These are phyloP conservation scores for Xylaria sp. DNA, from an alignment of 2,329 filamentous ascomycete species.

Conservation along the genomic window DNA sequence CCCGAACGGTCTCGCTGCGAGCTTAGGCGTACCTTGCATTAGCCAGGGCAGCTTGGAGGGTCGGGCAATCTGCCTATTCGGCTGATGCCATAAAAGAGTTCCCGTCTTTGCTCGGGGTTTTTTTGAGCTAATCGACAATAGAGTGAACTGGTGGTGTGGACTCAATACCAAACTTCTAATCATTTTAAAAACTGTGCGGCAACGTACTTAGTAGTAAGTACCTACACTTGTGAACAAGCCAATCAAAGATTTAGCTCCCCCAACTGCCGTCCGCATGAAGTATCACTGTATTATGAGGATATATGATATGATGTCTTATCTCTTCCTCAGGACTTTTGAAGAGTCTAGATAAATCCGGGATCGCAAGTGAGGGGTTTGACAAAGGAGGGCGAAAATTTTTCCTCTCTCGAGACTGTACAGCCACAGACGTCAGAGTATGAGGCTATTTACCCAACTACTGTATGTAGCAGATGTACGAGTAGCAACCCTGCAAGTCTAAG, in stretches of 20 bases:
- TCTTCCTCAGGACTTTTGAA: not conserved
- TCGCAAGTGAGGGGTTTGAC: conserved; percentile 17
- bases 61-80: conserved; percentile 36
- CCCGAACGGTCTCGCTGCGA: conserved; percentile 29
- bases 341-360: conserved; percentile 1
- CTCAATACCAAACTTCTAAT: conserved; percentile 3
- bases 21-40: conserved; percentile 41
- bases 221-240: not conserved
- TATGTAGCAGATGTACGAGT: conserved; percentile 7
- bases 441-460: not conserved
- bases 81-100: conserved; percentile 22
- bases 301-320: conserved; percentile 24
- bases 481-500: not conserved
- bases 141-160: conserved; percentile 4
- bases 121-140: conserved; percentile 10
- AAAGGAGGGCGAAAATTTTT: conserved; percentile 20
- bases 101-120: conserved; percentile 20
- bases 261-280: not conserved
- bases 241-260: not conserved
- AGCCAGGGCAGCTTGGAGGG: conserved; percentile 31
- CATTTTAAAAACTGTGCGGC: too few relatives aligned
- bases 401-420: not conserved
- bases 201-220: too few relatives aligned
- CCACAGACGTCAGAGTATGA: conserved; percentile 22
- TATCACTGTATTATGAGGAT: not conserved